Percentiles rank a stretch among this genome's conserved stretches.
phyloP scores from a whole-genome alignment of 306 rosid species.

The Begonia masoniana region DNA sequence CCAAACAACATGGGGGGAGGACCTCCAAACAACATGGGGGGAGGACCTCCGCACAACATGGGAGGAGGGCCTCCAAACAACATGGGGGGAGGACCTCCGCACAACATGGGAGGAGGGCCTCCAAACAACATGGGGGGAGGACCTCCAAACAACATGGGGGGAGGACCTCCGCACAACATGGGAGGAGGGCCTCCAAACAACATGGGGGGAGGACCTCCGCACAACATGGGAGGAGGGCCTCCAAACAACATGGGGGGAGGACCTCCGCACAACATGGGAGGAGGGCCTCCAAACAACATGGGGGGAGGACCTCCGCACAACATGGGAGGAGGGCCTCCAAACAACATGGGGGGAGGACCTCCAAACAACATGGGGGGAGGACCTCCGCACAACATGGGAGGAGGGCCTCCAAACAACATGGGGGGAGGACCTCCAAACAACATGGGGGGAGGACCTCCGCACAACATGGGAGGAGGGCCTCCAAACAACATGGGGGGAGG shows the following conservation, averaged over 20 bases:
- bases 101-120: slow-evolving; percentile 6
- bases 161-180: neutral
- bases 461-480: slow-evolving; percentile 12
- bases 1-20: no score
- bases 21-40: neutral
- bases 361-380: no score
- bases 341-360: slow-evolving; percentile 7
- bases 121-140: slow-evolving; percentile 10
- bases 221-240: neutral
- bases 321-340: neutral
- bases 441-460: neutral
- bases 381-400: slow-evolving; percentile 5
- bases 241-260: slow-evolving; percentile 5
- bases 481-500: slow-evolving; percentile 2
- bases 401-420: slow-evolving; percentile 15
- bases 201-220: neutral
- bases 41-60: neutral
- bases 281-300: neutral
- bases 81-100: slow-evolving; percentile 8
- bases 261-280: neutral
- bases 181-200: slow-evolving; percentile 16
- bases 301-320: neutral
- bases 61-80: neutral
- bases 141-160: slow-evolving; percentile 15
- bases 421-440: slow-evolving; percentile 13